Evolutionary conservation across 805 yeast species (phyloP).

Genomic region (Cyberlindnera nakhonratchasimensis): DNA sequence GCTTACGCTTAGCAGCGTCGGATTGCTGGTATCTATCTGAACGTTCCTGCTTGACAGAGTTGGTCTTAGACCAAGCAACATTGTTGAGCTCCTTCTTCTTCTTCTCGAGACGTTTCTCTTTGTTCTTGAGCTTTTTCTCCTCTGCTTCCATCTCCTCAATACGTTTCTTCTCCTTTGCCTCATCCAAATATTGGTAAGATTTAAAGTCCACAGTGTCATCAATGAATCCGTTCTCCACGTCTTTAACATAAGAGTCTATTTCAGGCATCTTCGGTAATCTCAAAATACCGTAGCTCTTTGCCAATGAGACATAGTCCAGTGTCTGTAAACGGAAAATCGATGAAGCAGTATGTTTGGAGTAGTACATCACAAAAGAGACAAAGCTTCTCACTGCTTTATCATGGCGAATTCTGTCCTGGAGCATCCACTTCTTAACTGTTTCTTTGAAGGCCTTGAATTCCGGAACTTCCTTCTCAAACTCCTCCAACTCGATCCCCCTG

Average conservation of each 20-base stretch:
- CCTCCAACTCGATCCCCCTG: slow-evolving; percentile 52
- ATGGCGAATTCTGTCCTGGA: slow-evolving; percentile 74
- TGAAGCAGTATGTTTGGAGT: slow-evolving; percentile 81
- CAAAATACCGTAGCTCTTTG: slow-evolving; percentile 72
- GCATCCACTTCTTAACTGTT: slow-evolving; percentile 47
- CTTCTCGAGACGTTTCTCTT: slow-evolving; percentile 30
- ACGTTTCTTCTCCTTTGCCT: slow-evolving; percentile 59
- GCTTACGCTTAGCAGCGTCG: slow-evolving; percentile 28
- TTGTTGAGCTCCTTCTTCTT: slow-evolving; percentile 19
- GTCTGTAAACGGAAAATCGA: slow-evolving; percentile 78
- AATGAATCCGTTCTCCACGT: slow-evolving; percentile 76
- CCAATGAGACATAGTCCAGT: slow-evolving; percentile 69
- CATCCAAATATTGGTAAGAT: slow-evolving; percentile 57
- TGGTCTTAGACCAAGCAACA: slow-evolving; percentile 37
- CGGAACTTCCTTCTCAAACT: slow-evolving; percentile 28
- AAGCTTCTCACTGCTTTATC: slow-evolving; percentile 78
- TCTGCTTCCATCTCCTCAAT: slow-evolving; percentile 50
- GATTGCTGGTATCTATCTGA: slow-evolving; percentile 47
- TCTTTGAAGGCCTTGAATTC: slow-evolving; percentile 19
- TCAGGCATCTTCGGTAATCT: slow-evolving; percentile 97
- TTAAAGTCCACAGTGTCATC: slow-evolving; percentile 43
- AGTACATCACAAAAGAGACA: slow-evolving; percentile 79
- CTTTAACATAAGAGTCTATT: slow-evolving; percentile 45
- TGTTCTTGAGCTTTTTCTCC: slow-evolving; percentile 28
- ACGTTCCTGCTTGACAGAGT: slow-evolving; percentile 45